These are phyloP conservation scores for Nigrospora osmanthi DNA, from an alignment of 2,329 filamentous ascomycete genomes.

Conservation along the genomic window DNA sequence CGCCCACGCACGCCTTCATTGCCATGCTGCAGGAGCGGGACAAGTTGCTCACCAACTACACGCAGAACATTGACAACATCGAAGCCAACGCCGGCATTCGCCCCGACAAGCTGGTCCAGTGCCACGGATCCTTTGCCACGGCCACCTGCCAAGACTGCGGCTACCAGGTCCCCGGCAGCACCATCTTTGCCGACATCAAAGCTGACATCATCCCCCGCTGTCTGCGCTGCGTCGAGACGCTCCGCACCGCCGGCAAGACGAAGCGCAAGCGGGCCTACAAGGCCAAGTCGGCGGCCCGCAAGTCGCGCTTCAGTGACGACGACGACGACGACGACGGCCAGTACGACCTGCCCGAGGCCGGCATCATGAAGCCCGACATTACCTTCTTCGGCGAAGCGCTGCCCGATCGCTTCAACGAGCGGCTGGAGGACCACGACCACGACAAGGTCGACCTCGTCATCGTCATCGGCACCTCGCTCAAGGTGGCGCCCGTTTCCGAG, in stretches of 20 bases:
- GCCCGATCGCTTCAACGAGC: conserved; percentile 72
- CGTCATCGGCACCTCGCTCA: conserved; percentile 92
- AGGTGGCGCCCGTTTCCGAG: conserved; percentile 91
- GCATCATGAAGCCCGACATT: conserved; percentile 95
- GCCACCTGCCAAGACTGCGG: conserved; percentile 82
- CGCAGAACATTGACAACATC: conserved; percentile 97
- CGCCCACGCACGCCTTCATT: conserved; percentile 93
- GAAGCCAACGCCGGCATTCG: conserved; percentile 79
- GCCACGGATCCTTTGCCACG: conserved; percentile 91
- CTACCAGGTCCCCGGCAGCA: conserved; percentile 64
- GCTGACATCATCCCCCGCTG: conserved; percentile 72
- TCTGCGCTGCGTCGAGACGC: conserved; percentile 54
- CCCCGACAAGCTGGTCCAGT: conserved; percentile 81
- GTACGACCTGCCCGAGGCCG: conserved; percentile 59
- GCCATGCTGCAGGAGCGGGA: conserved; percentile 77
- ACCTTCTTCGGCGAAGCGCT: conserved; percentile 95
- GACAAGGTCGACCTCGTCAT: conserved; percentile 81
- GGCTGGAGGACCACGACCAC: conserved; percentile 74
- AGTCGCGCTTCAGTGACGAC: conserved; percentile 36
- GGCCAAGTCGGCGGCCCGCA: conserved; percentile 15
- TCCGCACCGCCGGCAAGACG: conserved; percentile 40
- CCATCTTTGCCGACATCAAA: conserved; percentile 73
- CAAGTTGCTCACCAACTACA: conserved; percentile 94
- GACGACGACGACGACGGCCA: conserved; percentile 43
- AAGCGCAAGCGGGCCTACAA: conserved; percentile 48